Conservation (phyloP, 2,329 filamentous ascomycete genomes). For the Clonostachys rhizophaga region DNA sequence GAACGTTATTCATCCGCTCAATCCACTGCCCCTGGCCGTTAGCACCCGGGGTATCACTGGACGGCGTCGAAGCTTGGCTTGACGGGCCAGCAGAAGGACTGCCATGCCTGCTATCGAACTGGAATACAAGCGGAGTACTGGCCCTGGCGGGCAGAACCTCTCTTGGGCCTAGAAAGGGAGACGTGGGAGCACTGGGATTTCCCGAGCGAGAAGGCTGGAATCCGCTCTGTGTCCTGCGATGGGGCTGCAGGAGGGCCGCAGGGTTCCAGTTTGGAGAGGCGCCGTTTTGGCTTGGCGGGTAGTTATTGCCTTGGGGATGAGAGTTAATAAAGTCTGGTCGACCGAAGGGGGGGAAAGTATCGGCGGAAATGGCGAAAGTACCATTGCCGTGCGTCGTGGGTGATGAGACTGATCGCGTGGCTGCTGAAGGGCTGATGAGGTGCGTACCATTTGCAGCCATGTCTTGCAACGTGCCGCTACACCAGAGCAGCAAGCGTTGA, state of each 20-base stretch:
- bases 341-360: neutral
- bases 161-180: conserved; percentile 12
- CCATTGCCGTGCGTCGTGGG: neutral
- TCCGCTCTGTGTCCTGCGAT: conserved; percentile 12
- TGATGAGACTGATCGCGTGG: neutral
- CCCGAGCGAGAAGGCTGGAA: conserved; percentile 16
- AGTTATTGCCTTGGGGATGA: neutral
- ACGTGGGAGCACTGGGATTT: conserved; percentile 12
- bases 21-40: conserved; percentile 55
- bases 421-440: neutral
- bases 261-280: conserved; percentile 27
- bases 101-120: conserved; percentile 31
- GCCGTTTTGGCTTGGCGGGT: too few species aligned
- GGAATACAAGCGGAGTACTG: conserved; percentile 30
- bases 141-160: conserved; percentile 9
- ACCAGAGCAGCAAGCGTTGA: neutral
- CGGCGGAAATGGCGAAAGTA: neutral
- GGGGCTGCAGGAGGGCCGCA: conserved; percentile 31
- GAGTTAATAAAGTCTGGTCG: neutral
- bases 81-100: conserved; percentile 22
- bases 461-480: neutral
- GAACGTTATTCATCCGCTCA: conserved; percentile 71
- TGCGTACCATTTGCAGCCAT: conserved; percentile 5
- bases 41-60: conserved; percentile 6
- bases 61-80: conserved; percentile 24